Evolutionary conservation across 2,329 filamentous ascomycete species (phyloP).

Genomic region (Verticillium albo-atrum): DNA sequence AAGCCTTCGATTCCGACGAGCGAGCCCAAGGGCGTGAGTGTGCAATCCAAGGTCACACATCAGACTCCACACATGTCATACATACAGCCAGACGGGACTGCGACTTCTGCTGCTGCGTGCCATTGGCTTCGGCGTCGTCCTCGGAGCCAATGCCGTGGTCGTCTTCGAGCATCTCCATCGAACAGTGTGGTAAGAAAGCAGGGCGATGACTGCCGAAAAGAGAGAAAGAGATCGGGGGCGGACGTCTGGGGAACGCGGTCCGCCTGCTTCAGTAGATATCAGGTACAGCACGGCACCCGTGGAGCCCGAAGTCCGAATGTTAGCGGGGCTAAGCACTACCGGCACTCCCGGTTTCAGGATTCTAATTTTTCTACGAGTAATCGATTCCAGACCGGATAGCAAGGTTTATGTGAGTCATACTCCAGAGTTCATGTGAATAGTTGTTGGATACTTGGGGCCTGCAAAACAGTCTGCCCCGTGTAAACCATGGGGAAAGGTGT

Average conservation of each 20-base stretch:
- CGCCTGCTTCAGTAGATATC: not conserved
- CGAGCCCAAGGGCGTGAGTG: not conserved
- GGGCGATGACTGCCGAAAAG: not conserved
- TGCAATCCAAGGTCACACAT: not conserved
- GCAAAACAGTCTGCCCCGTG: too few species aligned
- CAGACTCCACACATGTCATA: not conserved
- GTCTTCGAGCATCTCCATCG: not conserved
- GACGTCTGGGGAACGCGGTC: not conserved
- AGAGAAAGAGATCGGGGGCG: not conserved
- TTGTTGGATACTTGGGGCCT: too few species aligned
- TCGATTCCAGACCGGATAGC: not conserved
- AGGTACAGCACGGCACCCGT: not conserved
- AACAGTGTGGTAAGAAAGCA: not conserved
- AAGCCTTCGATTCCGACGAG: not conserved
- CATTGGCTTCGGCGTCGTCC: not conserved
- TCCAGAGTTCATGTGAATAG: too few species aligned
- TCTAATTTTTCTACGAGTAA: not conserved
- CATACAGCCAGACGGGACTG: not conserved
- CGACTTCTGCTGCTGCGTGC: not conserved
- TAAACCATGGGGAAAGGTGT: too few species aligned
- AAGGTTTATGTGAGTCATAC: too few species aligned
- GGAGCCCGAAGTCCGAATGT: not conserved
- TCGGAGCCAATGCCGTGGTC: not conserved
- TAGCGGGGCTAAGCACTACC: not conserved
- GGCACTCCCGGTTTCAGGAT: not conserved